A percentile compares a stretch with the other conserved stretches of the same genome.
Evolutionary conservation across 2,329 filamentous ascomycete genomes (phyloP).

Genomic region (Penicillium expansum): DNA sequence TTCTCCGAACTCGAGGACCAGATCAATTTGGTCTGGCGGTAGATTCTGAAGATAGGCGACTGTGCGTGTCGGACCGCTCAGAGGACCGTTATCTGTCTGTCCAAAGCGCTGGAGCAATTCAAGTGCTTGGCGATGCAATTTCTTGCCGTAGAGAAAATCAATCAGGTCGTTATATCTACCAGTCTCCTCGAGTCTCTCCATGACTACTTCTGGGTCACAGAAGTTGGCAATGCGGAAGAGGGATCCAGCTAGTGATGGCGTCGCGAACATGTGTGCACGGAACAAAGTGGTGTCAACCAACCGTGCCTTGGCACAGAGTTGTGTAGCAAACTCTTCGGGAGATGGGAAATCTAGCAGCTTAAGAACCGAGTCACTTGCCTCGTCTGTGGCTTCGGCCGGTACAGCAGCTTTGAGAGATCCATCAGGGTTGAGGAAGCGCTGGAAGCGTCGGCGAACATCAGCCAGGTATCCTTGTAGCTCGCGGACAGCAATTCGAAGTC

Average conservation of each 20-base stretch:
- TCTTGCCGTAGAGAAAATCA: slow-evolving; percentile 97
- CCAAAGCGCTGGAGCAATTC: slow-evolving; percentile 81
- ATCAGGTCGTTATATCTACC: slow-evolving; percentile 89
- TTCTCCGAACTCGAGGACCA: slow-evolving; percentile 85
- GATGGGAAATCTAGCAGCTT: slow-evolving; percentile 49
- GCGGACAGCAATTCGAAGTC: slow-evolving; percentile 75
- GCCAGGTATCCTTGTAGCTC: slow-evolving; percentile 86
- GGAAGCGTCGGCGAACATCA: slow-evolving; percentile 68
- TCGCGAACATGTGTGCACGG: slow-evolving; percentile 89
- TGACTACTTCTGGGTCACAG: slow-evolving; percentile 92
- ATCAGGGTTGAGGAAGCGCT: slow-evolving; percentile 59
- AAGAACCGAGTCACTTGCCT: slow-evolving; percentile 45
- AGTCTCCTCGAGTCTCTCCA: slow-evolving; percentile 84
- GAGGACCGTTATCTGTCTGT: slow-evolving; percentile 50
- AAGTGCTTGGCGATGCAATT: slow-evolving; percentile 81
- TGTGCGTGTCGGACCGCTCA: slow-evolving; percentile 80
- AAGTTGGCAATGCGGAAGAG: slow-evolving; percentile 96
- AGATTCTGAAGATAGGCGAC: slow-evolving; percentile 88
- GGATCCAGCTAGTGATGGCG: slow-evolving; percentile 77
- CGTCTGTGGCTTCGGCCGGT: slow-evolving; percentile 36
- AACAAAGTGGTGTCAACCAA: slow-evolving; percentile 94
- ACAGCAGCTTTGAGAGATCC: slow-evolving; percentile 46
- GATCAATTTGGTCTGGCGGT: slow-evolving; percentile 80
- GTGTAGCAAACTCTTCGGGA: slow-evolving; percentile 61
- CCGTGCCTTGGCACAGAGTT: slow-evolving; percentile 68